Evolutionary conservation across 140 eudicot species (phyloP).

Genomic region (Oenanthe javanica): DNA sequence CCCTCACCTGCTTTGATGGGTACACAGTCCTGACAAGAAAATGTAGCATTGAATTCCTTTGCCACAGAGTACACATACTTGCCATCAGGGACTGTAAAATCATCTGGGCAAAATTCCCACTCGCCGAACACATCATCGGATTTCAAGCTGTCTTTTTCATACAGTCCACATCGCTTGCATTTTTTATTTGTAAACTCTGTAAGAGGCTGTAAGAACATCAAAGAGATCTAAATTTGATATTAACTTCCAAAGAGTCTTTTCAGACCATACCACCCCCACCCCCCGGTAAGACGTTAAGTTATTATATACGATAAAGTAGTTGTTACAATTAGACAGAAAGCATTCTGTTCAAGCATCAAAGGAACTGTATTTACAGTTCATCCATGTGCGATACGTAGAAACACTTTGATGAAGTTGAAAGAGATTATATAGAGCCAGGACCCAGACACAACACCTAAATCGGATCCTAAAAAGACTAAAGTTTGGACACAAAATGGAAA

Average conservation of each 20-base stretch:
- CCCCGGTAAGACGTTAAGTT: not conserved
- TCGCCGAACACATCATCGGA: constrained; percentile 69
- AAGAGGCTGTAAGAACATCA: constrained; percentile 53
- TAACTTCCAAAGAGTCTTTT: not conserved
- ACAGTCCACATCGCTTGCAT: constrained; percentile 93
- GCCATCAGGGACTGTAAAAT: constrained; percentile 57
- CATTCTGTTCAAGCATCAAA: not conserved
- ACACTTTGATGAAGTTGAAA: not conserved
- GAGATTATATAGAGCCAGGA: not conserved
- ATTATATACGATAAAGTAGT: not conserved
- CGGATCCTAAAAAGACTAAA: not conserved
- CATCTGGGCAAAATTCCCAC: constrained; percentile 91
- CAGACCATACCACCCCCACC: not conserved
- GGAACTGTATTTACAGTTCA: not conserved
- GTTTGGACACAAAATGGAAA: not conserved
- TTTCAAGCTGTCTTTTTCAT: constrained; percentile 49
- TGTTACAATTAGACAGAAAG: not conserved
- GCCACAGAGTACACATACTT: constrained; percentile 38
- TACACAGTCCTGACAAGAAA: constrained; percentile 51
- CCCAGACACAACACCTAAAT: not conserved
- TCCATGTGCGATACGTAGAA: not conserved
- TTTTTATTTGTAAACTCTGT: constrained; percentile 48
- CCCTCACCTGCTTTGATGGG: constrained; percentile 32
- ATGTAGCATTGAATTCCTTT: constrained; percentile 70
- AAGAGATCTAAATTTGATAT: not conserved